A percentile compares a stretch with the other conserved stretches of the same genome.
Conservation (phyloP, 306 rosid species). For the Trifolium subterraneum region DNA sequence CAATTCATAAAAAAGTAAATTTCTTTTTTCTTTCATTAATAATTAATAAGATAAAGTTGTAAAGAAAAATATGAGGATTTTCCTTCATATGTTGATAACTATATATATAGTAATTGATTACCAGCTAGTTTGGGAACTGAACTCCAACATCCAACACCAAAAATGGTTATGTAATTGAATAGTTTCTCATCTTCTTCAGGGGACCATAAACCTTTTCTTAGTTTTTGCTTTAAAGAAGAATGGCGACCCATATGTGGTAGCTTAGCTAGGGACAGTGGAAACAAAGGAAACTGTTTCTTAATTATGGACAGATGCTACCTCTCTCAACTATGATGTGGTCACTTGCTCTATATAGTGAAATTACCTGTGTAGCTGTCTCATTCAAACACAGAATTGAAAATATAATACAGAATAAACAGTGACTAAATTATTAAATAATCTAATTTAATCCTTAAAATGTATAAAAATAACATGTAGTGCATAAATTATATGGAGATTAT, state of each 20-base stretch:
- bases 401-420: background rate
- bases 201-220: conserved; percentile 95
- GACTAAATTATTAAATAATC: too few species aligned
- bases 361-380: conserved; percentile 39
- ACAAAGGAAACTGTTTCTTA: conserved; percentile 39
- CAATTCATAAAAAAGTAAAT: conserved; percentile 25
- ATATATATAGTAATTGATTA: conserved; percentile 16
- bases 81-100: background rate
- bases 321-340: conserved; percentile 10
- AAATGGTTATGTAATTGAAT: conserved; percentile 81
- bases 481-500: too few species aligned
- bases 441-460: too few species aligned
- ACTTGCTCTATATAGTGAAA: conserved; percentile 9
- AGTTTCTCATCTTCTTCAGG: conserved; percentile 99
- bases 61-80: background rate
- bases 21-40: background rate
- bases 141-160: conserved; percentile 98
- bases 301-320: conserved; percentile 29
- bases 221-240: conserved; percentile 84
- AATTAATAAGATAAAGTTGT: background rate
- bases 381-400: conserved; percentile 12
- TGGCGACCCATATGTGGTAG: conserved; percentile 76
- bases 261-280: background rate
- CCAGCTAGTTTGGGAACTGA: conserved; percentile 95
- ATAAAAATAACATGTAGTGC: too few species aligned